Evolutionary conservation across 2,329 filamentous ascomycete genomes (phyloP), one percentile per base, ranked within the genome.

Genomic region (Pseudocercospora fuligena): DNA sequence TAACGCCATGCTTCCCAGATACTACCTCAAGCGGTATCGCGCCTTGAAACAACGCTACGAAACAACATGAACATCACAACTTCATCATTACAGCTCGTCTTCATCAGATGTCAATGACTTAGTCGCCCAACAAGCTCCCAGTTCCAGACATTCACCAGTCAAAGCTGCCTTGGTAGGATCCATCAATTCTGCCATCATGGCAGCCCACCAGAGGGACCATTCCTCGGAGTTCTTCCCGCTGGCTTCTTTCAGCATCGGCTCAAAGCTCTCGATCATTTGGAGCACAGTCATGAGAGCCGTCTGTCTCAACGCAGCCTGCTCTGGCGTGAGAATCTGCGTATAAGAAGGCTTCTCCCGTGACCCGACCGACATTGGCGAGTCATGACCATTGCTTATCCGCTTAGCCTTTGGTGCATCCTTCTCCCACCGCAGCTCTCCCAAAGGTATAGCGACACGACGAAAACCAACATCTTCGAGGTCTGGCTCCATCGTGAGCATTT

Each of bases 11-110:
- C n/a, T 47, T 47, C 33, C 21, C 60, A 96, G 92, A 78, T 96
- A 97, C 80, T 97, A 95, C 82, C 84, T 97, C 74, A 97, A 96
- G 83, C 88, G 92, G 78, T 97, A 97, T 82, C 90, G 94, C 73
- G 89, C 92, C 27, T 82, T 97, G 75, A 89, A 90, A 75, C 90
- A 95, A 81, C 86, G 92, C 77, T 97, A 97, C 61, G 72, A 76
- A 27, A 69, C 69, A 51, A 43, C 63, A 36, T 71, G 66, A 72
- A 61, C 43, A 21, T 21, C 46, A n/a, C 21, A 43, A 63, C 49
- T 7, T 51, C 60, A 23, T 40, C 60, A 23, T 40, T 46, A 36
- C 46, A 51, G 7, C 8, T 29, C 29, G 12, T 61, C 29, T 40
- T 61, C 43, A n/a, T 49, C 25, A 47, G 21, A 21, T 21, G 36